Evolutionary conservation across 139 green algal genomes (phyloP).

Genomic region (Protoeuglena noctilucae): DNA sequence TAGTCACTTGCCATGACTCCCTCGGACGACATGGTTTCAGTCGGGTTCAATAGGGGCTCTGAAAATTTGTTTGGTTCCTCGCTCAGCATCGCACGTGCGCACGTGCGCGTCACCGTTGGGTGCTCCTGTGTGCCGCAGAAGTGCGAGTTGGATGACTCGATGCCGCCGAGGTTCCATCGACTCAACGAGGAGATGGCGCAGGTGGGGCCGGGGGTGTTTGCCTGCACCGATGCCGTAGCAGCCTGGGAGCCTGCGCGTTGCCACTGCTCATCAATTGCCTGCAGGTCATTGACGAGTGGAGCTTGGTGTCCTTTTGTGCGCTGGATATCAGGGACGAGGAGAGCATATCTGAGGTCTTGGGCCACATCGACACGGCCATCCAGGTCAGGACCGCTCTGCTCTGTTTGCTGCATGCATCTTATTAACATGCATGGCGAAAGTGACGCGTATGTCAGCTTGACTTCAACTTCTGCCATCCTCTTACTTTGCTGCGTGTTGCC

Average conservation of each 20-base stretch:
- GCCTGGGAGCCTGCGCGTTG: neutral
- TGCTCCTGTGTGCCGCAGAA: neutral
- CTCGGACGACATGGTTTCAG: neutral
- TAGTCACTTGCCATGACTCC: too few relatives aligned
- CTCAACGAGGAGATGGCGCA: slow-evolving; percentile 37
- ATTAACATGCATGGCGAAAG: too few relatives aligned
- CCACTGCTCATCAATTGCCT: slow-evolving; percentile 23
- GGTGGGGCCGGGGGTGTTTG: neutral
- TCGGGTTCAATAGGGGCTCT: neutral
- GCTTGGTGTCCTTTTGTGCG: slow-evolving; percentile 69
- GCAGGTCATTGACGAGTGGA: slow-evolving; percentile 61
- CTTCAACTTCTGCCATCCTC: too few relatives aligned
- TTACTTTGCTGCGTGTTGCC: too few relatives aligned
- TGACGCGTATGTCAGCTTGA: too few relatives aligned
- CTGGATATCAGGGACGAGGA: slow-evolving; percentile 74
- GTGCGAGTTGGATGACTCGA: slow-evolving; percentile 29
- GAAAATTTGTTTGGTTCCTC: too few relatives aligned
- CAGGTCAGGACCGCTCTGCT: too few relatives aligned
- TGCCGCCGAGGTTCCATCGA: slow-evolving; percentile 33
- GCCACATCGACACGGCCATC: neutral
- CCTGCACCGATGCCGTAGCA: neutral
- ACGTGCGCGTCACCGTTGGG: too few relatives aligned
- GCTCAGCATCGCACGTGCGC: too few relatives aligned
- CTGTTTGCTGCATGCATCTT: neutral
- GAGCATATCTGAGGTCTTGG: slow-evolving; percentile 9